Conservation (phyloP, 2,329 filamentous ascomycete genomes). For the Fusarium pseudograminearum region DNA sequence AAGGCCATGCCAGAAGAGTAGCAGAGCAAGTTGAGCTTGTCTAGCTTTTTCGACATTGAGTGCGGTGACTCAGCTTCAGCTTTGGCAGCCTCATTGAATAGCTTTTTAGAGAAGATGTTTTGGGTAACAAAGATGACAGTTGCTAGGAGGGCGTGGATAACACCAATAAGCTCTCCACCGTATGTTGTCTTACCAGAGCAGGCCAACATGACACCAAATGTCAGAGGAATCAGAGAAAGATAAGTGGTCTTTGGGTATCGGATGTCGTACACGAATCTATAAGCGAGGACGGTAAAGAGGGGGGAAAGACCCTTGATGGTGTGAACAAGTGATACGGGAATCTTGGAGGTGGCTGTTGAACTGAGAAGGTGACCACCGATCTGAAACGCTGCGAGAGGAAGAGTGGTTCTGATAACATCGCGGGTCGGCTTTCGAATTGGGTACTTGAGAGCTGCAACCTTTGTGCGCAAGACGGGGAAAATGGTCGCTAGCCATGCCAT, state of each 20-base stretch:
- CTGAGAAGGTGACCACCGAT: constrained; percentile 93
- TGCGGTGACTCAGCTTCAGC: constrained; percentile 80
- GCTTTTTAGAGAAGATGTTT: constrained; percentile 97
- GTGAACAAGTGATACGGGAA: constrained; percentile 96
- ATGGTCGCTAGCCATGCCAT: constrained; percentile 79
- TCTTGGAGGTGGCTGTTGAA: constrained; percentile 92
- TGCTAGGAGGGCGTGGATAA: constrained; percentile 88
- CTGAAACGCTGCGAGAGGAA: constrained; percentile 94
- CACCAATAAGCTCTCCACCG: constrained; percentile 88
- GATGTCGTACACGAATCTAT: constrained; percentile 89
- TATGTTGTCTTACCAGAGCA: constrained; percentile 86
- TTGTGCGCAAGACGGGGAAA: constrained; percentile 76
- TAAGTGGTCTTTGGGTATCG: constrained; percentile 90
- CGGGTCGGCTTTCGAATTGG: constrained; percentile 84
- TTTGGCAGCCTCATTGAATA: constrained; percentile 93
- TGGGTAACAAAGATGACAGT: constrained; percentile 96
- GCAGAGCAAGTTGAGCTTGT: constrained; percentile 96
- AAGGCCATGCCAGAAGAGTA: constrained; percentile 98
- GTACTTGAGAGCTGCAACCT: constrained; percentile 83
- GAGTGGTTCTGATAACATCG: constrained; percentile 85
- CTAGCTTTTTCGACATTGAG: constrained; percentile 79
- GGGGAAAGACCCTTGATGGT: constrained; percentile 98
- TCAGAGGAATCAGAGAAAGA: constrained; percentile 88
- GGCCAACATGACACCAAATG: constrained; percentile 92
- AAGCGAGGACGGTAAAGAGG: constrained; percentile 93